Base-by-base conservation (phyloP, 192 early-diverging fungal species). In the Podila epicladia region DNA sequence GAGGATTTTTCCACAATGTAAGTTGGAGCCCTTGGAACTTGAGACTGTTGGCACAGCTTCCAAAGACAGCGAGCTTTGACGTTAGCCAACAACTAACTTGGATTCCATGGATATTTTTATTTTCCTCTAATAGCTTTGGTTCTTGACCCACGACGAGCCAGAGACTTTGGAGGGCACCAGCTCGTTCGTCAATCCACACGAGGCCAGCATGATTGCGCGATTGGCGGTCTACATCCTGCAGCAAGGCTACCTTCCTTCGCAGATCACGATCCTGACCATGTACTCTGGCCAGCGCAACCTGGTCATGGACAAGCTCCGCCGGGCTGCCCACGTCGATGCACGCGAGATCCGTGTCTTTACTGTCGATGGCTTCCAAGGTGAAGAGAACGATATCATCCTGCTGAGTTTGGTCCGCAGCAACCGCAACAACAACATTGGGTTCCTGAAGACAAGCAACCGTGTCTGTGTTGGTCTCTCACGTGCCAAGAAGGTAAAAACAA, bases 351-450 rank as follows among this genome's bases (percentile, higher is more conserved):
- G 94, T 65, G 94, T 99, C 1, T 93, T 92, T n/a, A 95, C 92
- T 41, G 97, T 99, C 3, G 97, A 98, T 75, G 97, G 95, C 3
- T 99, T 96, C 85, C 97, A 99, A 82, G 98, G 98, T 38, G 95
- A 97, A 63, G 98, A 99, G 82, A 98, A 98, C 83, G 97, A 98
- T 71, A 96, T 98, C 64, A 97, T 99, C 62, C 96, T 99, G 37
- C 82, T 99, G 49, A 94, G 94, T 28, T 92, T 97, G 69, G 98
- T 99, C 53, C 91, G 98, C 49, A 97, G 96, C 69, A 96, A 96
- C 49, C 87, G 86, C 60, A 92, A 90, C 61, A 94, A 94, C 1
- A 78, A 75, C 48, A 99, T 98, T 65, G 95, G 95, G 9, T 97
- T 97, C 77, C 82, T 97, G 29, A 93, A 89, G 65, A 92, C 86